A percentile compares a stretch with the other conserved stretches of the same genome.
These are phyloP conservation scores for Geotrichum citri-aurantii DNA, from an alignment of 1,139 yeast genomes.

Conservation along the genomic window DNA sequence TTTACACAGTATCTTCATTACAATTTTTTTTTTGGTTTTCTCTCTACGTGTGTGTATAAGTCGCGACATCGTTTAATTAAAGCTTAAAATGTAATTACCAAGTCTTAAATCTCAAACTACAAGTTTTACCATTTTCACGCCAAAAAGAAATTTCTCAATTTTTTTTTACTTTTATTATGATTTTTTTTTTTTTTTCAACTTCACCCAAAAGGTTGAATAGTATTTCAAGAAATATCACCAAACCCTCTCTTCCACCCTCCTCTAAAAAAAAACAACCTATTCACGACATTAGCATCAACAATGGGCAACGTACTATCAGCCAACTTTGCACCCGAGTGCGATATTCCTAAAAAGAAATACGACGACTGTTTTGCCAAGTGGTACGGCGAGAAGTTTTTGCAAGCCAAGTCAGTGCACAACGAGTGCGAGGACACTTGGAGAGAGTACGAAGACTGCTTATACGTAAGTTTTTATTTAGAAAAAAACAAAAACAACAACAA, in stretches of 20 bases:
- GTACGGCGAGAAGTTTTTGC: conserved; percentile 85
- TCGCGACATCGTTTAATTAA: too few species aligned
- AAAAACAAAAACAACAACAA: background rate
- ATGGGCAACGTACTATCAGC: conserved; percentile 62
- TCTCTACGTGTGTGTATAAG: too few species aligned
- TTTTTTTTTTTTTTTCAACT: background rate
- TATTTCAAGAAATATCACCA: too few species aligned
- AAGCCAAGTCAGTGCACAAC: conserved; percentile 57
- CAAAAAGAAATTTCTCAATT: background rate
- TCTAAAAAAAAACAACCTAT: too few species aligned
- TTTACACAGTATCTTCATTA: too few species aligned
- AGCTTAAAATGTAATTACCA: background rate
- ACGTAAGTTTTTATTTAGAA: too few species aligned
- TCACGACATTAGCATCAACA: background rate
- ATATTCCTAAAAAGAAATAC: conserved; percentile 73
- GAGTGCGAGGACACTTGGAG: conserved; percentile 91
- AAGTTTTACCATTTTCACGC: background rate
- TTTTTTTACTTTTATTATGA: too few species aligned
- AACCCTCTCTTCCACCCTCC: too few species aligned
- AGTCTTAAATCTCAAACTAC: background rate
- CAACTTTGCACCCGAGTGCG: conserved; percentile 96
- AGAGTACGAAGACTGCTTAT: conserved; percentile 78
- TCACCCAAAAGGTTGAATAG: background rate
- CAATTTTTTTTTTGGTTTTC: too few species aligned
- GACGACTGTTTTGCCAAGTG: conserved; percentile 91